Evolutionary conservation across 345 rosid species (phyloP).

Genomic region (Aquilaria malaccensis): DNA sequence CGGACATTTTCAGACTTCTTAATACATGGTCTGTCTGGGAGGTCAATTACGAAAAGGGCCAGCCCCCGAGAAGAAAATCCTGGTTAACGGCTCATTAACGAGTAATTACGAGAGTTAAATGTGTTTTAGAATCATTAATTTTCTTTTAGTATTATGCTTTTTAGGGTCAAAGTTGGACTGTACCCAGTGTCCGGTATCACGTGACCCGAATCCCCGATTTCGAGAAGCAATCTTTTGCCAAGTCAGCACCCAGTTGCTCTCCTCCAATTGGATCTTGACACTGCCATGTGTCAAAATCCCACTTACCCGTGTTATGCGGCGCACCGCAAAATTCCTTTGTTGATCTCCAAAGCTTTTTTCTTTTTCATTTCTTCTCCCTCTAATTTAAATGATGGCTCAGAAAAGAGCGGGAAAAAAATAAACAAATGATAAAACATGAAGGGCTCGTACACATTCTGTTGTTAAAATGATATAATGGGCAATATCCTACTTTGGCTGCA

Average conservation of each 20-base stretch:
- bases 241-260: constrained; percentile 23
- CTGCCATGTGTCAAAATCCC: constrained; percentile 19
- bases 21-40: too few relatives aligned
- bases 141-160: constrained; percentile 2
- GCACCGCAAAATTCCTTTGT: constrained; percentile 12
- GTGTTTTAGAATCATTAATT: constrained; percentile 5
- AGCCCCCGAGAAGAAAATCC: not conserved
- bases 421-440: too few relatives aligned
- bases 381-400: too few relatives aligned
- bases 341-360: not conserved
- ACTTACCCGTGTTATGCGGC: constrained; percentile 30
- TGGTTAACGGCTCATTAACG: not conserved
- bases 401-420: too few relatives aligned
- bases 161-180: constrained; percentile 32
- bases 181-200: constrained; percentile 27
- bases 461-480: too few relatives aligned
- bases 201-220: constrained; percentile 36
- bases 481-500: too few relatives aligned
- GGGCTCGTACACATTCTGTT: too few relatives aligned
- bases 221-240: constrained; percentile 22
- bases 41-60: constrained; percentile 14
- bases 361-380: not conserved
- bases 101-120: constrained; percentile 12
- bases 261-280: constrained; percentile 10
- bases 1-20: constrained; percentile 3